These are phyloP conservation scores for Magnusiomyces fungicola DNA, from an alignment of 1,139 yeast species.

Conservation along the genomic window DNA sequence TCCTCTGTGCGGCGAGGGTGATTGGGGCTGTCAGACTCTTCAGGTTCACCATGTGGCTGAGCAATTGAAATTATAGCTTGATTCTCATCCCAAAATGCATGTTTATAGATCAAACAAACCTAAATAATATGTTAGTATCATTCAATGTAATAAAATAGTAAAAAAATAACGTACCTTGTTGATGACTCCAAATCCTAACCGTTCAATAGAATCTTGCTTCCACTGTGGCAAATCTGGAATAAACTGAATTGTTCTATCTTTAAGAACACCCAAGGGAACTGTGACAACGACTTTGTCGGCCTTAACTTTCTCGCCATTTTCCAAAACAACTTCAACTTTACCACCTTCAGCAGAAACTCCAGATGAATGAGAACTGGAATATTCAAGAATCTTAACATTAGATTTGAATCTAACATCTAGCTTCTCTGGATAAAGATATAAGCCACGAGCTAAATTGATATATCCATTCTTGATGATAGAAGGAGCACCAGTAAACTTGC, in stretches of 20 bases:
- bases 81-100: conserved; percentile 37
- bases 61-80: conserved; percentile 33
- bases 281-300: conserved; percentile 38
- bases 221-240: conserved; percentile 39
- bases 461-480: conserved; percentile 35
- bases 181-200: conserved; percentile 37
- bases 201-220: conserved; percentile 36
- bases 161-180: conserved; percentile 29
- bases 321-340: conserved; percentile 25
- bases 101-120: conserved; percentile 34
- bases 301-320: conserved; percentile 35
- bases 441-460: conserved; percentile 33
- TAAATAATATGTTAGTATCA: conserved; percentile 13
- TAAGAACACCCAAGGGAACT: conserved; percentile 38
- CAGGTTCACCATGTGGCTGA: conserved; percentile 18
- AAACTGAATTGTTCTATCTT: conserved; percentile 35
- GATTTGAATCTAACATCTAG: conserved; percentile 37
- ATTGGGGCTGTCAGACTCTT: conserved; percentile 3
- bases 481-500: conserved; percentile 37
- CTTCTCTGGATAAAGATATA: conserved; percentile 35
- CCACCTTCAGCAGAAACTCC: neutral
- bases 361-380: conserved; percentile 25
- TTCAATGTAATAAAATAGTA: neutral
- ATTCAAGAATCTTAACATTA: conserved; percentile 35
- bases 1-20: neutral